phyloP scores from a whole-genome alignment of 805 yeast species.

The Candida methanosorbosa region DNA sequence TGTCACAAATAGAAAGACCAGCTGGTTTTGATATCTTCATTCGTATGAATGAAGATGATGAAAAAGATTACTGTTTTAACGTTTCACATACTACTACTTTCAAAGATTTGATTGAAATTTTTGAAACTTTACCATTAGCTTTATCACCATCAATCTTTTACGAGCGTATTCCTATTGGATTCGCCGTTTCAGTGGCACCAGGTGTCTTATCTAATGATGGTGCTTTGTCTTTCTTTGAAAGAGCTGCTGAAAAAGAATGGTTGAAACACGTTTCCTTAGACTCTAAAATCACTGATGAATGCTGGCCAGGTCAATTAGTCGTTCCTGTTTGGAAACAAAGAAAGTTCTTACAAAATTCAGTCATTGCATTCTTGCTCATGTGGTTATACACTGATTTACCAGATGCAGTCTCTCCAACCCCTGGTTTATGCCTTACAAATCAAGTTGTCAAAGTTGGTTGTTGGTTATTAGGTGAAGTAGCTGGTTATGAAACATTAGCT shows the following conservation, averaged over 20 bases:
- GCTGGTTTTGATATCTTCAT: conserved; percentile 49
- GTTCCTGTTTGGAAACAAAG: conserved; percentile 61
- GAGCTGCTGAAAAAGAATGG: conserved; percentile 42
- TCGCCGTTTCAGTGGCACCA: conserved; percentile 53
- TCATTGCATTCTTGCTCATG: conserved; percentile 31
- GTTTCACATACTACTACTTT: conserved; percentile 55
- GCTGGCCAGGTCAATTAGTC: conserved; percentile 88
- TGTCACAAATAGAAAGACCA: no score
- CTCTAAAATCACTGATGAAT: conserved; percentile 42
- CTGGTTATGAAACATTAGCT: conserved; percentile 37
- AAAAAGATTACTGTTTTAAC: conserved; percentile 84
- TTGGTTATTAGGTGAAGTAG: conserved; percentile 17
- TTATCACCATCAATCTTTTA: conserved; percentile 78
- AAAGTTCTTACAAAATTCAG: conserved; percentile 29
- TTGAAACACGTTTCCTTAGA: conserved; percentile 39
- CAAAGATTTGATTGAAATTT: conserved; percentile 49
- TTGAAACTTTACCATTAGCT: conserved; percentile 59
- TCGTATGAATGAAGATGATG: conserved; percentile 78
- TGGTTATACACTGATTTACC: conserved; percentile 97
- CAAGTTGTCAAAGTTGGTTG: conserved; percentile 30
- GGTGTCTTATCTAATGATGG: conserved; percentile 85
- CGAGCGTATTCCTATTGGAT: conserved; percentile 53
- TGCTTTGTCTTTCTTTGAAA: conserved; percentile 56
- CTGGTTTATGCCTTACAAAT: conserved; percentile 76
- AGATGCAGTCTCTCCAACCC: conserved; percentile 82